Evolutionary conservation across 2,329 filamentous ascomycete genomes (phyloP).

Genomic region (Neofusicoccum kwambonambiense): DNA sequence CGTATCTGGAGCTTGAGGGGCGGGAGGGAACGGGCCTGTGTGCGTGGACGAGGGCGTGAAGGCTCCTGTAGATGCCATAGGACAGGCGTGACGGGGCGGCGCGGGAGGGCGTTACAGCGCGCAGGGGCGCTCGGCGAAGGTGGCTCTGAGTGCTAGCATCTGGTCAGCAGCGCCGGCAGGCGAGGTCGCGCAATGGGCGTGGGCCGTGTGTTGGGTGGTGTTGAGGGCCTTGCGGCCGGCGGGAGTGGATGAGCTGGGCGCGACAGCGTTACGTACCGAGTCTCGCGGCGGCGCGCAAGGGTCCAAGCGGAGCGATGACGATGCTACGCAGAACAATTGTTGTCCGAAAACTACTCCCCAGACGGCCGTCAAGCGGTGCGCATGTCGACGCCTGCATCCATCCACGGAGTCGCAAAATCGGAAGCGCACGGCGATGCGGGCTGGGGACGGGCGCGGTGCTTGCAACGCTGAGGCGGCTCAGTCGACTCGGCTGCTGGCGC

Average conservation of each 20-base stretch:
- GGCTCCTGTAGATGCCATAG: constrained; percentile 43
- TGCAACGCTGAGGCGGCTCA: constrained; percentile 7
- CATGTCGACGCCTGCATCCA: constrained; percentile 16
- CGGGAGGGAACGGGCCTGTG: constrained; percentile 38
- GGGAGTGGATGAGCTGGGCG: not conserved
- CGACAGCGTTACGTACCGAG: constrained; percentile 12
- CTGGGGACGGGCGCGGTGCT: constrained; percentile 12
- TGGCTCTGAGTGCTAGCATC: not conserved
- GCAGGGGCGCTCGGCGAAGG: not conserved
- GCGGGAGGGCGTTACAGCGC: not conserved
- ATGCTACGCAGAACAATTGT: constrained; percentile 14
- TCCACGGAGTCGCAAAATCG: constrained; percentile 13
- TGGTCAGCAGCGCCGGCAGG: not conserved
- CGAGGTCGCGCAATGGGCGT: constrained; percentile 1
- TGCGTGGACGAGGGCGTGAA: constrained; percentile 39
- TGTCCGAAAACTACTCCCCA: not conserved
- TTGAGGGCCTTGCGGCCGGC: constrained; percentile 10
- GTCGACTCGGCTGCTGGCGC: constrained; percentile 14
- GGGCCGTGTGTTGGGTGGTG: not conserved
- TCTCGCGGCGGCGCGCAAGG: constrained; percentile 11
- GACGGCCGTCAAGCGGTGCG: constrained; percentile 14
- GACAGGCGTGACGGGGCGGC: constrained; percentile 15
- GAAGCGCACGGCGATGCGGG: constrained; percentile 13
- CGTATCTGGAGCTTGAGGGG: constrained; percentile 34
- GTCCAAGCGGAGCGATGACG: constrained; percentile 7